Percentiles rank a stretch among this genome's conserved stretches.
phyloP scores from a whole-genome alignment of 2,329 filamentous ascomycete genomes.

The Trichophyton mentagrophytes region DNA sequence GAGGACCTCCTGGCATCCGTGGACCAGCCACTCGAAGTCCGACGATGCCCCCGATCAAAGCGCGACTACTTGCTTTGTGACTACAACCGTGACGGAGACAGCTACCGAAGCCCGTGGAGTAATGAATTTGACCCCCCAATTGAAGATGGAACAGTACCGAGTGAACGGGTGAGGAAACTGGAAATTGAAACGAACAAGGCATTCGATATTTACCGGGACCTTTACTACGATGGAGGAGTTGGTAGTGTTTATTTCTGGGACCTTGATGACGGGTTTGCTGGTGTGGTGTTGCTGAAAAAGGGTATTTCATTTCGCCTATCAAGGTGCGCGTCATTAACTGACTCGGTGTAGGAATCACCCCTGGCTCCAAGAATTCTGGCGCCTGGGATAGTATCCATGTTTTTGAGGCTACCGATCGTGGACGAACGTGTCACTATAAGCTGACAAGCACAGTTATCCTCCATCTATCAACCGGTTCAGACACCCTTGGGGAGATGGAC shows the following conservation, averaged over 20 bases:
- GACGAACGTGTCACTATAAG: slow-evolving; percentile 89
- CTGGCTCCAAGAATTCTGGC: slow-evolving; percentile 56
- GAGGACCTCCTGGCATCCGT: slow-evolving; percentile 97
- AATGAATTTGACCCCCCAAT: slow-evolving; percentile 94
- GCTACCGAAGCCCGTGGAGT: slow-evolving; percentile 96
- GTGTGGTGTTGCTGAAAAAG: slow-evolving; percentile 92
- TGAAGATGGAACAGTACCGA: slow-evolving; percentile 75
- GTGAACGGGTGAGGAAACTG: slow-evolving; percentile 82
- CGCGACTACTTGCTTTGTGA: slow-evolving; percentile 97
- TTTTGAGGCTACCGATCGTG: slow-evolving; percentile 88
- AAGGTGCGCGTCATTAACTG: neutral
- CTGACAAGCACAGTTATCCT: slow-evolving; percentile 94
- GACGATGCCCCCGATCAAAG: slow-evolving; percentile 74
- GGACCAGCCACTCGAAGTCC: slow-evolving; percentile 81
- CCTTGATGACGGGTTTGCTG: slow-evolving; percentile 92
- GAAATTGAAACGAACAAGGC: slow-evolving; percentile 90
- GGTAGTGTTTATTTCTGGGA: slow-evolving; percentile 98
- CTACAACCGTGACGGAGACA: slow-evolving; percentile 98
- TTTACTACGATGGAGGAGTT: slow-evolving; percentile 87
- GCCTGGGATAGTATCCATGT: slow-evolving; percentile 99
- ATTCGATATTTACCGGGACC: slow-evolving; percentile 89
- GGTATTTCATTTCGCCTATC: slow-evolving; percentile 38
- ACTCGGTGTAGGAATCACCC: slow-evolving; percentile 44
- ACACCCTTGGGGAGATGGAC: slow-evolving; percentile 70
- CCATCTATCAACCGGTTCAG: slow-evolving; percentile 58